Base-by-base conservation (phyloP, 2,329 filamentous ascomycete genomes). In the Fusarium brevicatenulatum region DNA sequence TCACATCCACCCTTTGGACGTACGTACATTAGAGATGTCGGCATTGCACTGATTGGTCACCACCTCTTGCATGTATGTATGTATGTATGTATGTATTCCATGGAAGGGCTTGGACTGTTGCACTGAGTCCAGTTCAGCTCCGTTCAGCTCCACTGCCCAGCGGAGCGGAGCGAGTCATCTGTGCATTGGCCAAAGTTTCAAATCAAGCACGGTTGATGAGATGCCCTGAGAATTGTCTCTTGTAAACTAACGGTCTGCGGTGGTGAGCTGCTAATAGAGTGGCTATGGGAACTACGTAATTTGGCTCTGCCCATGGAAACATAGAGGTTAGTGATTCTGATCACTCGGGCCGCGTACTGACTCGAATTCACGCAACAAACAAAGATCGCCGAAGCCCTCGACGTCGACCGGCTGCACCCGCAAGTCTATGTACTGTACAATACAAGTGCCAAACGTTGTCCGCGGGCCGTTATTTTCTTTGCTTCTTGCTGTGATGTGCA, bases 41-140 rank as follows among this genome's bases (percentile, higher is more conserved):
- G 44, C 64, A 66, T 52, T 50, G 30, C 42, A 23, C 50, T 57
- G 54, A 68, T 71, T 73, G 71, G 70, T 28, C 47, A 64, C 47
- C 53, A 34, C 55, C 30, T 43, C 46, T 49, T 58, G 32, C 13
- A 34, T 34, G 47, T 49, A 34, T 16, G 13, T 36, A 36, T 36
- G 32, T 34, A 32, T 32, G 47, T 49, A 34, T 15, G 13, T 36
- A 36, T 36, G 15, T 18, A 49, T 59, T 49, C 42, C 59, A n/a
- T n/a, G n/a, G n/a, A 34, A 63, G 44, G 57, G 46, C 25, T 46
- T 49, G n/a, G 49, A 58, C 34, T 43, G 71, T 61, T 71, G 39
- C 63, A 50, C 62, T 21, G 42, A 43, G 42, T 37, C 44, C 49
- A 68, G 32, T 42, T 67, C 63, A 68, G 36, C 42, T 44, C 49